Conservation (phyloP, 257 asterid genomes). For the Solanum peruvianum region DNA sequence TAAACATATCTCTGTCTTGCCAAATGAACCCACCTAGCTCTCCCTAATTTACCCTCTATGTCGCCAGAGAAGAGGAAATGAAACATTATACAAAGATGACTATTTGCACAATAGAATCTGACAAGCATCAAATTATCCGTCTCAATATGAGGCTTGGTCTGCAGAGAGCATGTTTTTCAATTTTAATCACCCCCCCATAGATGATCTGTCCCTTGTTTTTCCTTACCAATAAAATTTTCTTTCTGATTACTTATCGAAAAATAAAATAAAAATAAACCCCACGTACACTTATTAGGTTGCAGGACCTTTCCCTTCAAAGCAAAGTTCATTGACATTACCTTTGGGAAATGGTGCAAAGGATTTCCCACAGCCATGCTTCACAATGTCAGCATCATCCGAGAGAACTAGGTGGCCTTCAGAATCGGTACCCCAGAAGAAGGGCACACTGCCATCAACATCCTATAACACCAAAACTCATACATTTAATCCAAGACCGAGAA, state of each 20-base stretch:
- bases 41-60: neutral
- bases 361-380: slow-evolving; percentile 80
- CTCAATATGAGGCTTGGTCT: neutral
- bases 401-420: slow-evolving; percentile 77
- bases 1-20: neutral
- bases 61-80: neutral
- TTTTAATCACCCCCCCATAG: neutral
- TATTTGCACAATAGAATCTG: neutral
- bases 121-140: neutral
- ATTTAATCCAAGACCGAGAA: neutral
- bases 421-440: slow-evolving; percentile 89
- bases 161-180: neutral
- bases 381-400: slow-evolving; percentile 60
- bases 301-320: neutral
- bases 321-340: slow-evolving; percentile 33
- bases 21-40: neutral
- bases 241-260: neutral
- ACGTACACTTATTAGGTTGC: neutral
- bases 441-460: slow-evolving; percentile 75
- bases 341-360: slow-evolving; percentile 85
- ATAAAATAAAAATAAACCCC: no score
- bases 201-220: neutral
- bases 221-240: neutral
- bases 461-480: slow-evolving; percentile 6
- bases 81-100: neutral